Evolutionary conservation across 108 stramenopile genomes (phyloP), one percentile per base, ranked within the genome.

Genomic region (Cylindrotheca fusiformis): DNA sequence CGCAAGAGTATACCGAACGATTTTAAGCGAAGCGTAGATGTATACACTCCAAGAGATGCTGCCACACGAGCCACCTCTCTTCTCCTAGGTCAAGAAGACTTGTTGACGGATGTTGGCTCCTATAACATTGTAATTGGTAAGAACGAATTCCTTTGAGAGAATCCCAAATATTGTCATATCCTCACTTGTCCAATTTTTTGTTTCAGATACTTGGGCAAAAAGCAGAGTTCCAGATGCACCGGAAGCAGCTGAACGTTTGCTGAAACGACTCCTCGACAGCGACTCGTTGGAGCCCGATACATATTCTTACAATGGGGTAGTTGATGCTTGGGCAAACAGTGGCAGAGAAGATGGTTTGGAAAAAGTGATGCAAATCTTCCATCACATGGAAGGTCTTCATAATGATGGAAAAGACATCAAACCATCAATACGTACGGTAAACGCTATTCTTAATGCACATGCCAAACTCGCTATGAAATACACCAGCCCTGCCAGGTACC

Each of bases 281-380:
- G 32, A 63, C 23, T 5, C 32, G 2, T 5, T 78, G 19, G 25
- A 68, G 64, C 66, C 77, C 14, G 78, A 82, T 57, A 79, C 79
- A 0, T 70, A 76, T 48, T 79, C 80, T 25, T 87, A 78, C 69
- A 71, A 71, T 56, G 54, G 58, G 14, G 78, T 89, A 22, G 68
- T 89, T 46, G 88, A 89, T 74, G 85, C 83, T 47, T 81, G 77
- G 79, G 88, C 84, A 17, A 69, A 70, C 26, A 65, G 63, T 20
- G 52, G 57, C 28, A 48, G 56, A 54, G 31, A 23, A 48, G 69
- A 77, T 55, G 54, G 51, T 6, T 26, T 77, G 23, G 60, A 70
- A 1, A 57, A 59, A 25, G 32, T 69, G 17, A 18, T 25, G 10
- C 54, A 69, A 58, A 67, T 77, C 27, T 77, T 50, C 47, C 25